A percentile compares a stretch with the other conserved stretches of the same genome.
Conservation (phyloP, 208 protist species). For the Polymyxa betae region DNA sequence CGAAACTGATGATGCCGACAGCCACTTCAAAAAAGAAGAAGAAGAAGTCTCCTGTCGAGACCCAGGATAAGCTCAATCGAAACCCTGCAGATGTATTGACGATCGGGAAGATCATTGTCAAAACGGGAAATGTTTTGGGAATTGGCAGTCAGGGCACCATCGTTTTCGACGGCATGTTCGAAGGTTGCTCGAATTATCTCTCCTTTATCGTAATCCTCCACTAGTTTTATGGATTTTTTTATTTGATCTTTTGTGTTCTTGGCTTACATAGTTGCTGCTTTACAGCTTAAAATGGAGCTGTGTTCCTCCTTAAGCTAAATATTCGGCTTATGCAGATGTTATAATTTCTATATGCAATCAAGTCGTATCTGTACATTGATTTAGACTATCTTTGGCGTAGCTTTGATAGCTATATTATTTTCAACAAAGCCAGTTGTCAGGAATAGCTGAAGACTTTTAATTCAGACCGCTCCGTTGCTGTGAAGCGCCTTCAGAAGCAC, state of each 20-base stretch:
- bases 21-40: too few relatives aligned
- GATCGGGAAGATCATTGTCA: conserved; percentile 51
- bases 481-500: background rate
- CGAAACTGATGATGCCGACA: too few relatives aligned
- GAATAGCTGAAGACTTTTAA: too few relatives aligned
- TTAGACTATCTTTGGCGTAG: too few relatives aligned
- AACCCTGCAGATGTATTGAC: conserved; percentile 10
- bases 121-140: conserved; percentile 63
- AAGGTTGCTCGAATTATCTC: conserved; percentile 62
- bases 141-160: conserved; percentile 69
- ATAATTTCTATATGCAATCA: background rate
- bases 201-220: conserved; percentile 55
- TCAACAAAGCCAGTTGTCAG: too few relatives aligned
- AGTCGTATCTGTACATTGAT: conserved; percentile 25
- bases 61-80: too few relatives aligned
- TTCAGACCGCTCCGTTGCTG: conserved; percentile 4
- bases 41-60: too few relatives aligned
- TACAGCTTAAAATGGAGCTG: background rate
- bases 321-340: background rate
- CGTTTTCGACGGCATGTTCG: conserved; percentile 68
- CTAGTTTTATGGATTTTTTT: conserved; percentile 60
- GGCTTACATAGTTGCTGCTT: background rate
- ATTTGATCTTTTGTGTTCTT: background rate
- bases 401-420: too few relatives aligned
- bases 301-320: background rate